A percentile compares a stretch with the other conserved stretches of the same genome.
phyloP scores from a whole-genome alignment of 805 yeast species.

The Hanseniaspora thailandica region DNA sequence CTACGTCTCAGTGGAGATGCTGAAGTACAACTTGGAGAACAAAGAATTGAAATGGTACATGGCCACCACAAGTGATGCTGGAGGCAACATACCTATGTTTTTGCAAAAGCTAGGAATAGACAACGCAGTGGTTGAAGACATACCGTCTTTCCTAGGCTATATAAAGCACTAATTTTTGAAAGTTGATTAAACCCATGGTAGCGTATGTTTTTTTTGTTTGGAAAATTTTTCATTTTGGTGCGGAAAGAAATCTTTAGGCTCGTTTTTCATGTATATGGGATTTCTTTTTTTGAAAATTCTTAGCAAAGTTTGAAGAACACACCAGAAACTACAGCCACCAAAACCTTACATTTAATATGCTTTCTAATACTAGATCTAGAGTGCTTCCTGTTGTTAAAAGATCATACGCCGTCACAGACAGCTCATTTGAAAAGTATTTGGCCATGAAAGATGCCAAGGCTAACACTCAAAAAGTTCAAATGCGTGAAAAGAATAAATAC shows the following conservation, averaged over 20 bases:
- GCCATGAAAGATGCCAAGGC: slow-evolving; percentile 9
- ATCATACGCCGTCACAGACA: not conserved
- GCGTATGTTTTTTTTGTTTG: not conserved
- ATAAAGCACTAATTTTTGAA: slow-evolving; percentile 1
- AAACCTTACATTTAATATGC: not conserved
- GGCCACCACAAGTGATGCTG: slow-evolving; percentile 33
- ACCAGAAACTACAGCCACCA: not conserved
- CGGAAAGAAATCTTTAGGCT: not conserved
- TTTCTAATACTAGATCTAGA: not conserved
- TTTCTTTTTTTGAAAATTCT: not conserved
- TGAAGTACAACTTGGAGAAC: slow-evolving; percentile 21
- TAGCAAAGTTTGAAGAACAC: not conserved
- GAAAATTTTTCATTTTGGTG: not conserved
- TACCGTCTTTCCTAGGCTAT: slow-evolving; percentile 29
- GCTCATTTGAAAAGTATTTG: slow-evolving; percentile 8
- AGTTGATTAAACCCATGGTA: not conserved
- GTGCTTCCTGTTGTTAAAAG: not conserved
- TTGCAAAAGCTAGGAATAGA: slow-evolving; percentile 32
- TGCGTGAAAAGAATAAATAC: not conserved
- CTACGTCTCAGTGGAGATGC: slow-evolving; percentile 31
- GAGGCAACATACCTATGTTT: slow-evolving; percentile 34
- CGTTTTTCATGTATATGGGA: not conserved
- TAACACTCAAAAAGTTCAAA: not conserved
- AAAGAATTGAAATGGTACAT: slow-evolving; percentile 29
- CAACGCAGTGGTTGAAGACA: slow-evolving; percentile 32